Evolutionary conservation across 1,284 basidiomycete genomes (phyloP).

Genomic region (Fomitopsis betulina): DNA sequence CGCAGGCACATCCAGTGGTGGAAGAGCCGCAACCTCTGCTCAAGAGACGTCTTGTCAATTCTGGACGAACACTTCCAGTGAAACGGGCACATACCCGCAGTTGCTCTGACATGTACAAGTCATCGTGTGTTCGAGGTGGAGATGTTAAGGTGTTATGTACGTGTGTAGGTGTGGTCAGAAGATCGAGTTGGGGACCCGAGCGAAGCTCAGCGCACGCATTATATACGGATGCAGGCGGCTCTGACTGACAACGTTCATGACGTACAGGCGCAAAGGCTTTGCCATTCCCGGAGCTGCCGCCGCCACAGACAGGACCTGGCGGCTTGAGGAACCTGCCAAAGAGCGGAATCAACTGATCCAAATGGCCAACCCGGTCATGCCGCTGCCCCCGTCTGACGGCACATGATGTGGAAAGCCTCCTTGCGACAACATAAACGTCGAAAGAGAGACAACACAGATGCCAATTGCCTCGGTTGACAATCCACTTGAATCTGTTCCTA

Average conservation of each 20-base stretch:
- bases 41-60: neutral
- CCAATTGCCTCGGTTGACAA: no score
- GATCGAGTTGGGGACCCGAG: neutral
- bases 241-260: neutral
- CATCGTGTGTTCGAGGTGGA: neutral
- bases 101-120: conserved; percentile 23
- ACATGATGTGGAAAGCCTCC: no score
- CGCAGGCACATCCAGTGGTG: conserved; percentile 22
- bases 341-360: no score
- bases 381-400: no score
- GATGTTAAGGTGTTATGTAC: neutral
- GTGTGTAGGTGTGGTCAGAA: neutral
- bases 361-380: no score
- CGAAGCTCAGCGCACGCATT: neutral
- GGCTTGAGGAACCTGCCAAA: neutral
- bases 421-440: neutral
- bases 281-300: neutral
- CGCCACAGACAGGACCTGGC: neutral
- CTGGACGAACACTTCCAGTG: neutral
- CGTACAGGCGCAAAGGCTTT: neutral
- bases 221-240: neutral
- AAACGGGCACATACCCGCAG: conserved; percentile 18
- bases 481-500: no score
- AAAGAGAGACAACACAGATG: neutral
- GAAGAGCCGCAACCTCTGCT: conserved; percentile 22